Percentiles rank a stretch among this genome's conserved stretches.
Evolutionary conservation across 768 basidiomycete species (phyloP).

Genomic region (Lentinus brumalis): DNA sequence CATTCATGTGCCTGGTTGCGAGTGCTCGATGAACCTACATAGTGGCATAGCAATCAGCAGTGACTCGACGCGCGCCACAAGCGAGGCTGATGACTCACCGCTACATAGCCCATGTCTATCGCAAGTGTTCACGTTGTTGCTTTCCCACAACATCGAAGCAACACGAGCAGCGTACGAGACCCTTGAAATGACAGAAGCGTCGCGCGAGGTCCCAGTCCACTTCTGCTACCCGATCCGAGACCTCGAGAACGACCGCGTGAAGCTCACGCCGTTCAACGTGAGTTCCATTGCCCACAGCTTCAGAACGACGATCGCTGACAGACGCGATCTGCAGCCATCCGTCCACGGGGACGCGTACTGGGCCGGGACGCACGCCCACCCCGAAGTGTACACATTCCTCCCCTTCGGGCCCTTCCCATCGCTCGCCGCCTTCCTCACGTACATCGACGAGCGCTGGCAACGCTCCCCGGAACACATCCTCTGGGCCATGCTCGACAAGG

Average conservation of each 20-base stretch:
- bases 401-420: conserved; percentile 29
- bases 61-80: too few species aligned
- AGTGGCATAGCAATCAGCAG: too few species aligned
- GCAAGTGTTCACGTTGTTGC: too few species aligned
- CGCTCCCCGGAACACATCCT: conserved; percentile 22
- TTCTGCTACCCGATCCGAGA: conserved; percentile 34
- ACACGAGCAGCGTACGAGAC: too few species aligned
- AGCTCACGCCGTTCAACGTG: conserved; percentile 34
- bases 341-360: conserved; percentile 33
- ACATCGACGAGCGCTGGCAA: conserved; percentile 17
- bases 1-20: too few species aligned
- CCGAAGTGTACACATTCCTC: conserved; percentile 33
- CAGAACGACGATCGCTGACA: background rate
- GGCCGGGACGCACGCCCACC: conserved; percentile 23
- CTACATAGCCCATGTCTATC: too few species aligned
- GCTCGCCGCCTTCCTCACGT: conserved; percentile 20
- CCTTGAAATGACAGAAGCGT: too few species aligned
- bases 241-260: conserved; percentile 39
- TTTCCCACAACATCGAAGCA: too few species aligned
- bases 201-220: conserved; percentile 21
- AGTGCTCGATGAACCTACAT: too few species aligned
- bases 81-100: too few species aligned
- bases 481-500: conserved; percentile 43
- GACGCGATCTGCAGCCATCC: conserved; percentile 23
- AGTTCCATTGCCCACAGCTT: background rate